These are phyloP conservation scores for Annulohypoxylon maeteangense DNA, from an alignment of 495 filamentous ascomycete species.

Conservation along the genomic window DNA sequence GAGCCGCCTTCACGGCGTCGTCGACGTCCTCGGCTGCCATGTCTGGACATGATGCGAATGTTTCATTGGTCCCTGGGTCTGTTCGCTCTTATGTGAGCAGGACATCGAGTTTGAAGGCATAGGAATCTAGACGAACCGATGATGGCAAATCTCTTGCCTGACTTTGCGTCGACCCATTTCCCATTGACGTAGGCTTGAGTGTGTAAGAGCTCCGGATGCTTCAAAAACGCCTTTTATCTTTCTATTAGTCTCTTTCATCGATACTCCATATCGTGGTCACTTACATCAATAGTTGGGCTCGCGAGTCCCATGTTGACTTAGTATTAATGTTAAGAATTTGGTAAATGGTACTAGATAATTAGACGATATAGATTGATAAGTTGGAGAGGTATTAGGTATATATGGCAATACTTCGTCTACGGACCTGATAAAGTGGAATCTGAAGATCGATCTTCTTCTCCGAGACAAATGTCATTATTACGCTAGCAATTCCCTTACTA, in stretches of 20 bases:
- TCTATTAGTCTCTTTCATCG: neutral
- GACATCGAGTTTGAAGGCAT: neutral
- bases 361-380: neutral
- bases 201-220: constrained; percentile 67
- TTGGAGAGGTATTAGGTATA: neutral
- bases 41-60: constrained; percentile 72
- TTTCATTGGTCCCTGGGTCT: constrained; percentile 72
- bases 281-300: constrained; percentile 22
- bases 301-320: constrained; percentile 16
- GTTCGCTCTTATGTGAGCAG: neutral
- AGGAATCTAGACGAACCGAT: constrained; percentile 57
- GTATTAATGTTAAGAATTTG: neutral
- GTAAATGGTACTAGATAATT: neutral
- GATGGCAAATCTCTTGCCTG: constrained; percentile 73
- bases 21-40: constrained; percentile 71
- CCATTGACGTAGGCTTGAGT: constrained; percentile 69
- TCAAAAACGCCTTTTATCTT: constrained; percentile 57
- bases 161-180: constrained; percentile 71
- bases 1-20: constrained; percentile 66
- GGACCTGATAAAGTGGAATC: neutral
- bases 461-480: neutral
- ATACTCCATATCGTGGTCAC: constrained; percentile 1
- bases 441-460: neutral
- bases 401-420: neutral
- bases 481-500: neutral